A percentile compares a stretch with the other conserved stretches of the same genome.
Evolutionary conservation across 192 early-diverging fungal species (phyloP).

Genomic region (Entrophospora sp.): DNA sequence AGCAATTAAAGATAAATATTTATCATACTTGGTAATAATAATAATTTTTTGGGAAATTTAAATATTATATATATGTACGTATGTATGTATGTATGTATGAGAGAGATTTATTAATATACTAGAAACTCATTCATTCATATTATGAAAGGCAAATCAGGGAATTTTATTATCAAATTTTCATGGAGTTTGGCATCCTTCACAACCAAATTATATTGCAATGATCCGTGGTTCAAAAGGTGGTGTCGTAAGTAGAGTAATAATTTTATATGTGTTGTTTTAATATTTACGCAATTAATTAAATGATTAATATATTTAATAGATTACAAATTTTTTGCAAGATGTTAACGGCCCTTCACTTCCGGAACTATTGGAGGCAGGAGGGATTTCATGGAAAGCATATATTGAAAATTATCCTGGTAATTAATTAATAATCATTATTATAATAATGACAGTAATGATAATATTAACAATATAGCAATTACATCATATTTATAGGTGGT

Average conservation of each 20-base stretch:
- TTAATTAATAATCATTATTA: conserved; percentile 24
- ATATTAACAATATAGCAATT: background rate
- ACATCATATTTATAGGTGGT: background rate
- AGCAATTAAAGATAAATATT: background rate
- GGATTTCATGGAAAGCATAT: conserved; percentile 57
- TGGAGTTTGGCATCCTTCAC: conserved; percentile 50
- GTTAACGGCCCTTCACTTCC: conserved; percentile 24
- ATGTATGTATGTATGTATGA: background rate
- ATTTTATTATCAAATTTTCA: conserved; percentile 49
- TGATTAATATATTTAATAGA: background rate
- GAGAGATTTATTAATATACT: background rate
- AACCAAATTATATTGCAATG: conserved; percentile 68
- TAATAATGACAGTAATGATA: conserved; percentile 10
- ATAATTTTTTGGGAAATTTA: background rate
- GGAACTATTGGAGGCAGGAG: conserved; percentile 45
- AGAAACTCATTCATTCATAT: background rate
- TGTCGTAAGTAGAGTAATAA: background rate
- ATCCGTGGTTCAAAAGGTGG: conserved; percentile 22
- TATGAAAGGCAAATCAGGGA: conserved; percentile 25
- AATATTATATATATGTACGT: background rate
- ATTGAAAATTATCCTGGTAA: conserved; percentile 52
- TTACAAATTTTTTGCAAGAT: conserved; percentile 5
- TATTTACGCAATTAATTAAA: background rate
- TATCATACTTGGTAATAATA: background rate
- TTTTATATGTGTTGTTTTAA: background rate